These are phyloP conservation scores for Lactarius sp. DNA, from an alignment of 768 basidiomycete species.

Conservation along the genomic window DNA sequence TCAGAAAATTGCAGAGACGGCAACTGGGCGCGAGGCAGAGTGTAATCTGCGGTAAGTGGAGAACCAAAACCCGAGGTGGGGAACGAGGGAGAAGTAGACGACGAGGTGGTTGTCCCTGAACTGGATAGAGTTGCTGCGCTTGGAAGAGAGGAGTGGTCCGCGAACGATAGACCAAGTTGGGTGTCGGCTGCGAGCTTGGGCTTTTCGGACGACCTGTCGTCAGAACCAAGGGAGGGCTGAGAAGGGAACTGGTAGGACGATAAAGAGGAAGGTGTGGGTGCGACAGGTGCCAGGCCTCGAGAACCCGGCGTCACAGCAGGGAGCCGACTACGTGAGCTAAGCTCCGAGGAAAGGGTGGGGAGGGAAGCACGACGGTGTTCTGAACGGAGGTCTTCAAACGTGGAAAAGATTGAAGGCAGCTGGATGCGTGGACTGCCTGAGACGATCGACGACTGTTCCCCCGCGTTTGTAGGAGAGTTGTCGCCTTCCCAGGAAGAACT, in stretches of 20 bases:
- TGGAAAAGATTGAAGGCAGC: conserved; percentile 69
- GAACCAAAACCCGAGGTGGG: conserved; percentile 36
- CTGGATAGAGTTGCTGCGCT: conserved; percentile 39
- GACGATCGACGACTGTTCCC: conserved; percentile 38
- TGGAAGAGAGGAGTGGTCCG: conserved; percentile 46
- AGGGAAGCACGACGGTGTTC: conserved; percentile 61
- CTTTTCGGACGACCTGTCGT: conserved; percentile 38
- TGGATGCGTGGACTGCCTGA: conserved; percentile 51
- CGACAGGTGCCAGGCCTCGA: conserved; percentile 28
- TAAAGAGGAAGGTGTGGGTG: conserved; percentile 30
- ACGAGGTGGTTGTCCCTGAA: conserved; percentile 21
- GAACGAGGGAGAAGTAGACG: conserved; percentile 26
- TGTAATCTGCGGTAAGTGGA: conserved; percentile 39
- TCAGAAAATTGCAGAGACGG: conserved; percentile 28
- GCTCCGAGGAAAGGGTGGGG: conserved; percentile 52
- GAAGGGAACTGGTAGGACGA: conserved; percentile 57
- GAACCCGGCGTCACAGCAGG: conserved; percentile 48
- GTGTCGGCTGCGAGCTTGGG: conserved; percentile 49
- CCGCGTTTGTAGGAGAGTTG: conserved; percentile 25
- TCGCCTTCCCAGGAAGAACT: conserved; percentile 29
- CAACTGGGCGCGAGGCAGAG: conserved; percentile 58
- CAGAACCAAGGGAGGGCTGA: conserved; percentile 37
- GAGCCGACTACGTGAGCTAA: conserved; percentile 44
- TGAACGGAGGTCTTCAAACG: conserved; percentile 56
- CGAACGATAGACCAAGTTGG: conserved; percentile 43